Percentiles rank a stretch among this genome's conserved stretches.
Conservation (phyloP, 2,329 filamentous ascomycete genomes). For the Aureobasidium lini region DNA sequence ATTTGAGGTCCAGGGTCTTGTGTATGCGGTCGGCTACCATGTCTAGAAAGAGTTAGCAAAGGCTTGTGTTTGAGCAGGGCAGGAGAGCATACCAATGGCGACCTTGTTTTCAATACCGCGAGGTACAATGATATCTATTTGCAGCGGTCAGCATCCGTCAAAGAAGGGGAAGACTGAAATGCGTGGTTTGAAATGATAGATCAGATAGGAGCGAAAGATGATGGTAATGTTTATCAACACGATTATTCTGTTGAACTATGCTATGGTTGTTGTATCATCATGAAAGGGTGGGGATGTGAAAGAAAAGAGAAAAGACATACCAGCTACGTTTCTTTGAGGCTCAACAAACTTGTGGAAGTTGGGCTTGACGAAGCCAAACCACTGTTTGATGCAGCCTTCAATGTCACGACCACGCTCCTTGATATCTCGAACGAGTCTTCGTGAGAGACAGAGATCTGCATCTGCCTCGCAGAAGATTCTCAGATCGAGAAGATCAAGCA, state of each 20-base stretch:
- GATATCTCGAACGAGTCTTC: slow-evolving; percentile 81
- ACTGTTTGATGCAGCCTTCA: slow-evolving; percentile 95
- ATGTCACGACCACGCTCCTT: slow-evolving; percentile 83
- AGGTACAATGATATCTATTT: slow-evolving; percentile 79
- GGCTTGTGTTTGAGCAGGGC: neutral
- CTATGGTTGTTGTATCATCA: slow-evolving; percentile 31
- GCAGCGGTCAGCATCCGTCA: slow-evolving; percentile 15
- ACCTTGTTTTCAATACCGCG: slow-evolving; percentile 91
- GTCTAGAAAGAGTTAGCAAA: slow-evolving; percentile 37
- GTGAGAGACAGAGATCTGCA: slow-evolving; percentile 82
- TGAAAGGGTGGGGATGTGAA: slow-evolving; percentile 13
- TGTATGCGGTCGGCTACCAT: slow-evolving; percentile 95
- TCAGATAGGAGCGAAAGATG: slow-evolving; percentile 33
- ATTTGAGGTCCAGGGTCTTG: slow-evolving; percentile 80
- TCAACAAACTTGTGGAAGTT: slow-evolving; percentile 94
- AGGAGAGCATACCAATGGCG: slow-evolving; percentile 54
- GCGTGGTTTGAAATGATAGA: slow-evolving; percentile 7
- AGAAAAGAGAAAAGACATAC: slow-evolving; percentile 36
- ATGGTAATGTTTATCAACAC: slow-evolving; percentile 28
- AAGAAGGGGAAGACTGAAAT: neutral
- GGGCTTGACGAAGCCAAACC: slow-evolving; percentile 93
- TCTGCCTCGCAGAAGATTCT: slow-evolving; percentile 97
- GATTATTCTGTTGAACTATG: slow-evolving; percentile 35
- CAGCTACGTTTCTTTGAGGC: slow-evolving; percentile 79
- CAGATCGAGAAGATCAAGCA: slow-evolving; percentile 83